phyloP scores from a whole-genome alignment of 2,329 filamentous ascomycete species.

The Penicillium sp. region DNA sequence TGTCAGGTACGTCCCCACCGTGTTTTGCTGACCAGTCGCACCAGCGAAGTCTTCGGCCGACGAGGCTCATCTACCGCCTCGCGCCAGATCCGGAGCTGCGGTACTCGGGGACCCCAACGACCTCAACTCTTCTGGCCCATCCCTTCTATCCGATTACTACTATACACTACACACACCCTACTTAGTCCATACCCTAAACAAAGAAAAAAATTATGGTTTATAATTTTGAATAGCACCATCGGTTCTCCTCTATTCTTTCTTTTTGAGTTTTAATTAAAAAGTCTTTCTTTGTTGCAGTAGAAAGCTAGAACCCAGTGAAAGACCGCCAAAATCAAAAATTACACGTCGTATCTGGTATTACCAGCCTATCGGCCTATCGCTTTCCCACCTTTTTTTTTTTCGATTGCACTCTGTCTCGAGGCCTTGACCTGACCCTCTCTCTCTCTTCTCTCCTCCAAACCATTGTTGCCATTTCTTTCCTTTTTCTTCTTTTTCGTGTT shows the following conservation, averaged over 20 bases:
- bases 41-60: neutral
- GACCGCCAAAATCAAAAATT: constrained; percentile 11
- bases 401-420: neutral
- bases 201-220: too few relatives aligned
- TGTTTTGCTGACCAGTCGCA: neutral
- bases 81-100: constrained; percentile 3
- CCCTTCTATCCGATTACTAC: constrained; percentile 8
- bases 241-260: neutral
- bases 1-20: constrained; percentile 5
- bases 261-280: neutral
- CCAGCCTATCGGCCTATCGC: constrained; percentile 15
- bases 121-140: constrained; percentile 10
- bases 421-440: constrained; percentile 1
- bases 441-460: constrained; percentile 2
- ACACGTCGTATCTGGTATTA: constrained; percentile 19
- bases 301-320: neutral
- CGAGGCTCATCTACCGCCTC: constrained; percentile 1
- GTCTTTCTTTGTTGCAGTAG: neutral
- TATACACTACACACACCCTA: neutral
- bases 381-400: constrained; percentile 27
- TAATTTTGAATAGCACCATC: too few relatives aligned
- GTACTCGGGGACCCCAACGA: constrained; percentile 8
- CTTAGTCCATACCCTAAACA: too few relatives aligned
- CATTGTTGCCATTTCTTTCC: constrained; percentile 13
- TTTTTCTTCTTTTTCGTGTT: constrained; percentile 15